Base-by-base conservation (phyloP, 768 basidiomycete species). In the Lactarius akahatsu region DNA sequence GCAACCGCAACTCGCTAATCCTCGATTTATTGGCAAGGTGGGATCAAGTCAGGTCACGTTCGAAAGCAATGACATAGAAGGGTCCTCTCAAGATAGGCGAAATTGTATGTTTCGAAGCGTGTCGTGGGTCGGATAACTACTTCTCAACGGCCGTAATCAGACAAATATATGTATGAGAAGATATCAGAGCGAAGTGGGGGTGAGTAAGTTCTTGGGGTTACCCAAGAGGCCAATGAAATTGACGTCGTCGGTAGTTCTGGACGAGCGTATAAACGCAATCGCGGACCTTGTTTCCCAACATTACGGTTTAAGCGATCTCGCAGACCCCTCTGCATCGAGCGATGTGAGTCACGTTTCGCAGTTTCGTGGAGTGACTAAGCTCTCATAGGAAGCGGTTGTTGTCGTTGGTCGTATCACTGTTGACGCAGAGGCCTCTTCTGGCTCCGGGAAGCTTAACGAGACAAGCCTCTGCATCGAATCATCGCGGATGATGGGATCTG, bases 111-210 rank as follows among this genome's bases (percentile, higher is more conserved):
- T 15, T 11, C 57, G 30, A 5, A 16, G 23, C 59, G 41, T 28
- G 61, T 26, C n/a, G 30, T 20, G 55, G 55, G 43, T 30, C 40
- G 15, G 34, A 16, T 26, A 23, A 45, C 50, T n/a, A 47, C 43
- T 50, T 62, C 61, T 62, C 61, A 66, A 40, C 28, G 26, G 18
- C 32, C n/a, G 54, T 64, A 13, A 43, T 32, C 67, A 88, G 87
- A 85, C 81, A 70, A 92, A 34, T 98, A 98, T 75, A 96, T 96
- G 95, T 94, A 91, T 73, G 95, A 98, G 76, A 94, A 92, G 77
- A 81, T 90, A 30, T 85, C 86, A 2, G 91, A 92, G 73, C 81
- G 95, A 56, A 89, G 92, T 68, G 90, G 90, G 82, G 87, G 94
- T 93, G 70, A 58, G 75, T 71, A 13, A 52, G 9, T 13, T 59